Evolutionary conservation across 768 basidiomycete genomes (phyloP).

Genomic region (Trametes cingulata): DNA sequence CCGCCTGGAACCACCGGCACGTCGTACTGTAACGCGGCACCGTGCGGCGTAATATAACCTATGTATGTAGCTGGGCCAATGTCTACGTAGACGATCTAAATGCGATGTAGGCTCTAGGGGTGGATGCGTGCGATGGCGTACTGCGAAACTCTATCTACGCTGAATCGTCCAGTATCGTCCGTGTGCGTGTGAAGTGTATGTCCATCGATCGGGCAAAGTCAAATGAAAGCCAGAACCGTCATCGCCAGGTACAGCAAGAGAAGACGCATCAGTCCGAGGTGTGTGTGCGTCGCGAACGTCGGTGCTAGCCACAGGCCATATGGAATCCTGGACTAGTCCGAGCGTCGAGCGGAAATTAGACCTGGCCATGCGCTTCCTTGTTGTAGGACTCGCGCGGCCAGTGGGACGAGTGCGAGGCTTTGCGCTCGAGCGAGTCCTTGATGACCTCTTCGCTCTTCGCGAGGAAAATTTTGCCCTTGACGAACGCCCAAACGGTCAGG

Average conservation of each 20-base stretch:
- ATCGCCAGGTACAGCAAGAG: background rate
- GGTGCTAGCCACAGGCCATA: background rate
- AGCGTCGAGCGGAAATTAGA: constrained; percentile 1
- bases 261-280: background rate
- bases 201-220: background rate
- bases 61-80: background rate
- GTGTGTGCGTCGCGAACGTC: background rate
- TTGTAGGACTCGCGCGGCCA: constrained; percentile 8
- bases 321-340: background rate
- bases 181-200: background rate
- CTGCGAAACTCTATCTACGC: constrained; percentile 6
- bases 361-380: constrained; percentile 17
- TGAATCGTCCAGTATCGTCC: constrained; percentile 11
- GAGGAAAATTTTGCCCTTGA: constrained; percentile 45
- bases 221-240: background rate
- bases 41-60: background rate
- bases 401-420: background rate
- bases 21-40: no score
- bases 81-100: background rate
- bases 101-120: background rate
- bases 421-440: constrained; percentile 33
- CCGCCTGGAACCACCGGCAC: background rate
- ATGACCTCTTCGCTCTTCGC: constrained; percentile 45
- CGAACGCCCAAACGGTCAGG: constrained; percentile 44
- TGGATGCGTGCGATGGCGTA: background rate